Evolutionary conservation across 495 filamentous ascomycete genomes (phyloP).

Genomic region (Neurospora sp.): DNA sequence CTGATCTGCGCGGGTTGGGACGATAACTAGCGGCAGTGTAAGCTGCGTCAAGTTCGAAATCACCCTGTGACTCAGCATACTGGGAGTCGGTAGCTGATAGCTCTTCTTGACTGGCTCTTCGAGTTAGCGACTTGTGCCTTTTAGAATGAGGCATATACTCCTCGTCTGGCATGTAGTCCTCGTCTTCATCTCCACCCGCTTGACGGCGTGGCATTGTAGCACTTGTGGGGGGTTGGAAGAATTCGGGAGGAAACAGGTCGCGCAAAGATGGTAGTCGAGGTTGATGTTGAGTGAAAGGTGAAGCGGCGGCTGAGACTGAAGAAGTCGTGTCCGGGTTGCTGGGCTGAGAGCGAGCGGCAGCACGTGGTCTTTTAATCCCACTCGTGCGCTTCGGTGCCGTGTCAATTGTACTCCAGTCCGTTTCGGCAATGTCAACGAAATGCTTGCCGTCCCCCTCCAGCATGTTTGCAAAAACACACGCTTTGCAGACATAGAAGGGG

Average conservation of each 20-base stretch:
- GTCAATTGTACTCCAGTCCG: conserved; percentile 2
- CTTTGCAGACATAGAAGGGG: conserved; percentile 10
- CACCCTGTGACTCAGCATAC: background rate
- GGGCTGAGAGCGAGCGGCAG: background rate
- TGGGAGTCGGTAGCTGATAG: background rate
- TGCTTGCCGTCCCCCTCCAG: conserved; percentile 6
- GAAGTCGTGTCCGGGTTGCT: background rate
- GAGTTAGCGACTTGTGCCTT: background rate
- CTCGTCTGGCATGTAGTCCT: background rate
- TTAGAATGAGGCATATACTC: background rate
- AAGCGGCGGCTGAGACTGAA: background rate
- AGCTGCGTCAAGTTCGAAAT: background rate
- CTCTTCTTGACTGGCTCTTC: background rate
- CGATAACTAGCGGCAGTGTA: background rate
- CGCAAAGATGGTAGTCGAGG: background rate
- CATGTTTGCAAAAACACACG: conserved; percentile 1
- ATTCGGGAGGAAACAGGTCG: background rate
- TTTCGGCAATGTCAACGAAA: conserved; percentile 7
- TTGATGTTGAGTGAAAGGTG: background rate
- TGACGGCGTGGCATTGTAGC: background rate
- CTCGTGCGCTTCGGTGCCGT: background rate
- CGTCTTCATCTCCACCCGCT: background rate
- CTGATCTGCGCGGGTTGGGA: background rate
- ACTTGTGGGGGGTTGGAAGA: background rate
- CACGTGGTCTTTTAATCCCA: background rate